These are phyloP conservation scores for Trifolium subterraneum DNA, from an alignment of 306 rosid genomes.

Conservation along the genomic window DNA sequence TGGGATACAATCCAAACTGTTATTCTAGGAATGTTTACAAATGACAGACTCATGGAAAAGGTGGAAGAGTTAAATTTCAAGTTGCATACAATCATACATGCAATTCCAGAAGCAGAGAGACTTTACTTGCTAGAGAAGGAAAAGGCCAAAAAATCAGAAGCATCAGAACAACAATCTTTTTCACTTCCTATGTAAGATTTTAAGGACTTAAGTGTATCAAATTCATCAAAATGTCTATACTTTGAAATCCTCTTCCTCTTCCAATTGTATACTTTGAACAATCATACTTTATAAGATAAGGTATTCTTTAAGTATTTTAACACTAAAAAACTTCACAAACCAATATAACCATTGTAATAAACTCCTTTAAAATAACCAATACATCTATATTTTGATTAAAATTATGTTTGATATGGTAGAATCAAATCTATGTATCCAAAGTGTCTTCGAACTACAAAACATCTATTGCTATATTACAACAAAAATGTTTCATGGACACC, in stretches of 20 bases:
- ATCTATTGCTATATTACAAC: conserved; percentile 19
- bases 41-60: conserved; percentile 74
- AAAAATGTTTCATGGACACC: too few relatives aligned
- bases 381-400: not conserved
- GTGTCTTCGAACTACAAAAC: conserved; percentile 29
- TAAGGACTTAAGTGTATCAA: too few relatives aligned
- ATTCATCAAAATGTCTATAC: not conserved
- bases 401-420: not conserved
- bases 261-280: conserved; percentile 1
- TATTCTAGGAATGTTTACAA: conserved; percentile 72
- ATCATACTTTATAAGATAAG: not conserved
- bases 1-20: conserved; percentile 72
- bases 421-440: not conserved
- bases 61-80: conserved; percentile 75
- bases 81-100: conserved; percentile 64
- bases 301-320: not conserved
- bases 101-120: conserved; percentile 80
- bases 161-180: conserved; percentile 32
- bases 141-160: conserved; percentile 58
- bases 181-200: conserved; percentile 43
- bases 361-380: not conserved
- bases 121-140: conserved; percentile 74
- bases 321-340: not conserved
- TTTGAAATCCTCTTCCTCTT: not conserved
- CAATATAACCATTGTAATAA: not conserved